These are phyloP conservation scores for Torulaspora delbrueckii DNA, from an alignment of 805 yeast genomes.

Conservation along the genomic window DNA sequence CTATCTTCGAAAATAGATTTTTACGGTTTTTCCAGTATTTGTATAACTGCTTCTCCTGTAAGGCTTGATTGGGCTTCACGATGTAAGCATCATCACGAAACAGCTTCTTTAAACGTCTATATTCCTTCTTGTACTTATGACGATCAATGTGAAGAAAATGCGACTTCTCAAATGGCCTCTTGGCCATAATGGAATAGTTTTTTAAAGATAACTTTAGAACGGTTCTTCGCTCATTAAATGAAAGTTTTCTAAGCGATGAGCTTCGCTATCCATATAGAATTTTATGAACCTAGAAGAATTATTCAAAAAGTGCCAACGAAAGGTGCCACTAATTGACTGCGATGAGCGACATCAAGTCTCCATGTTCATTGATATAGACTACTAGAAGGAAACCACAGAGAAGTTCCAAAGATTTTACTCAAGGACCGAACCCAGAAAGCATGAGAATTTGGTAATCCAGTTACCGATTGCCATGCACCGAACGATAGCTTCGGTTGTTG, in stretches of 20 bases:
- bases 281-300: not conserved
- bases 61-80: constrained; percentile 17
- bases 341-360: too few relatives aligned
- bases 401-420: too few relatives aligned
- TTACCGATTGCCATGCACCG: too few relatives aligned
- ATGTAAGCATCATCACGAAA: constrained; percentile 15
- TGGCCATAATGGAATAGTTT: constrained; percentile 1
- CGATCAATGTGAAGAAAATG: constrained; percentile 22
- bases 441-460: too few relatives aligned
- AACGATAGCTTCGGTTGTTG: too few relatives aligned
- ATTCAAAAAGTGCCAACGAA: not conserved
- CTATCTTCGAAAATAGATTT: constrained; percentile 54
- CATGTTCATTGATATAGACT: too few relatives aligned
- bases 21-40: constrained; percentile 65
- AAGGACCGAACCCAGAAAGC: too few relatives aligned
- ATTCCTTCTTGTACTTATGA: constrained; percentile 22
- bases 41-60: constrained; percentile 17
- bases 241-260: constrained; percentile 7
- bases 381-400: too few relatives aligned
- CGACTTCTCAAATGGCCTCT: constrained; percentile 1
- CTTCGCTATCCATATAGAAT: not conserved
- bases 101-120: constrained; percentile 10
- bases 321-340: not conserved
- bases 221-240: not conserved
- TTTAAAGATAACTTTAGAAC: not conserved